phyloP scores from a whole-genome alignment of 345 rosid species.

The Syzygium aqueum region DNA sequence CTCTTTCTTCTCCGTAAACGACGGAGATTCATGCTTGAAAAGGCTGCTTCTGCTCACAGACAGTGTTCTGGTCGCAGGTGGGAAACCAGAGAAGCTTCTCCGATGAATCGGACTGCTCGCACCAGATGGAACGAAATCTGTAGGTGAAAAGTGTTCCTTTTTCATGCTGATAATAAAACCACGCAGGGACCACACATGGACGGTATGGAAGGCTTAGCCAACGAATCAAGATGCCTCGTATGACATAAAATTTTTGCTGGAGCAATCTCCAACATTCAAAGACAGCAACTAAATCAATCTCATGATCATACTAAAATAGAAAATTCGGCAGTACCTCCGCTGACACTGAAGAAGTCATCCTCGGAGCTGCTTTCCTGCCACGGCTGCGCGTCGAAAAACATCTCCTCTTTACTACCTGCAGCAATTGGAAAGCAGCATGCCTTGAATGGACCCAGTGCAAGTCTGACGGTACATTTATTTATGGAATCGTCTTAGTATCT shows the following conservation, averaged over 20 bases:
- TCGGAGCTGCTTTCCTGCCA: slow-evolving; percentile 6
- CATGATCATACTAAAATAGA: background rate
- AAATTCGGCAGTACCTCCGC: background rate
- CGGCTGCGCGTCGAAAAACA: background rate
- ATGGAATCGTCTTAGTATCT: background rate
- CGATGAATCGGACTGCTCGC: slow-evolving; percentile 1
- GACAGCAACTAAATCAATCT: background rate
- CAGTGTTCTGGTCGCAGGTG: background rate
- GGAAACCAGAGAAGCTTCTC: background rate
- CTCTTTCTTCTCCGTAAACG: background rate
- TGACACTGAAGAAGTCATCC: slow-evolving; percentile 14
- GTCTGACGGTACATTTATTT: background rate
- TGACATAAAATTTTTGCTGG: background rate
- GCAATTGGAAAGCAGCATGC: background rate
- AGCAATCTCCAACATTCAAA: background rate
- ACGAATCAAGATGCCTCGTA: background rate
- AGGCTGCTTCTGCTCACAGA: background rate
- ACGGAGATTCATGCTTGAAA: background rate
- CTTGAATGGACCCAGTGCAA: background rate
- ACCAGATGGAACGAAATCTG: slow-evolving; percentile 6
- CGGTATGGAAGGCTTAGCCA: background rate
- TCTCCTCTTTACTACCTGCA: slow-evolving; percentile 12
- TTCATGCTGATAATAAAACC: background rate
- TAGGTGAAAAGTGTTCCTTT: background rate
- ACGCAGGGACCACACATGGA: background rate